A percentile compares a stretch with the other conserved stretches of the same genome.
phyloP scores from a whole-genome alignment of 1,139 yeast species.

The Lodderomyces jiufengensis region DNA sequence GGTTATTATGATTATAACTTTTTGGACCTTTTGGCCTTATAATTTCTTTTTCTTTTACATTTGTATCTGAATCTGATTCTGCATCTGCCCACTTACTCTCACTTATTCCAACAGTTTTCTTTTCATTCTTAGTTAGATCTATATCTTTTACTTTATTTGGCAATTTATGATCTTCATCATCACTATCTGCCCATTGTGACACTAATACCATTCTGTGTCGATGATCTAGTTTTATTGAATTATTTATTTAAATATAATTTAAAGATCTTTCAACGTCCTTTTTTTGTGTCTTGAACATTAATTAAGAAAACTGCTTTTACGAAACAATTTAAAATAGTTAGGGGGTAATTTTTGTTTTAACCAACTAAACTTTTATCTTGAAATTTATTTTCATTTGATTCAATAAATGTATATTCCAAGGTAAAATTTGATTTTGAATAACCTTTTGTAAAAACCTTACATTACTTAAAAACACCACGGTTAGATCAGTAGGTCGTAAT shows the following conservation, averaged over 20 bases:
- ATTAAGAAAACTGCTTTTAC: too few relatives aligned
- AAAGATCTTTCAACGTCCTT: background rate
- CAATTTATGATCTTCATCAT: conserved; percentile 2
- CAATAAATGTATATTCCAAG: too few relatives aligned
- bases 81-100: conserved; percentile 17
- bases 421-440: too few relatives aligned
- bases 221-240: background rate
- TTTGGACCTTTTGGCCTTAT: background rate
- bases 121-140: too few relatives aligned
- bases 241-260: too few relatives aligned
- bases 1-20: background rate
- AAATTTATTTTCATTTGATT: too few relatives aligned
- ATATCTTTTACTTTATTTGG: too few relatives aligned
- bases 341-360: background rate
- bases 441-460: too few relatives aligned
- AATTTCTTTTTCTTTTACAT: background rate
- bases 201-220: conserved; percentile 14
- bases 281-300: conserved; percentile 1
- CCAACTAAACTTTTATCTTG: too few relatives aligned
- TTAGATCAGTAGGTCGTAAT: too few relatives aligned
- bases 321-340: background rate
- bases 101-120: conserved; percentile 2
- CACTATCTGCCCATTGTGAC: conserved; percentile 29
- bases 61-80: conserved; percentile 6
- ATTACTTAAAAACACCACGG: too few relatives aligned